Evolutionary conservation across 805 yeast species (phyloP).

Genomic region (Ogataea haglerorum): DNA sequence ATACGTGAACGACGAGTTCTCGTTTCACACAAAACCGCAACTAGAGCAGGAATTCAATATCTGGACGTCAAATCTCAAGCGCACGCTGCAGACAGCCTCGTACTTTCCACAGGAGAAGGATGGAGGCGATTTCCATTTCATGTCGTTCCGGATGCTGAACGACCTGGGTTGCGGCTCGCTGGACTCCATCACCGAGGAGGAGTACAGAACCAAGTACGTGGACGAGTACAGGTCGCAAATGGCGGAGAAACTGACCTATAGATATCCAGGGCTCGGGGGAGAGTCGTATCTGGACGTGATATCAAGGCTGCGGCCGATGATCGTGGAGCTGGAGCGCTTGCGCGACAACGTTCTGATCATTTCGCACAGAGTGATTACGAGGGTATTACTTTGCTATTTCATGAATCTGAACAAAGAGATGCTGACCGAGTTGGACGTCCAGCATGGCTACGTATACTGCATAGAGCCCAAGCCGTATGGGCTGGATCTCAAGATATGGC

Average conservation of each 20-base stretch:
- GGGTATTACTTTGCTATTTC: slow-evolving; percentile 36
- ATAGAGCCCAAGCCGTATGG: slow-evolving; percentile 40
- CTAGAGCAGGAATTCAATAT: slow-evolving; percentile 31
- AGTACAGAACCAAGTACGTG: slow-evolving; percentile 26
- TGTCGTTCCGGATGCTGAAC: slow-evolving; percentile 34
- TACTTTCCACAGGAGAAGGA: slow-evolving; percentile 29
- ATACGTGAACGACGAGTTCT: slow-evolving; percentile 30
- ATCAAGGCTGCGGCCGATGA: slow-evolving; percentile 34
- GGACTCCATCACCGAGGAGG: slow-evolving; percentile 32
- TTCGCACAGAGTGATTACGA: slow-evolving; percentile 34
- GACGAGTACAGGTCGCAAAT: slow-evolving; percentile 30
- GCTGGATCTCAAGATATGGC: slow-evolving; percentile 36
- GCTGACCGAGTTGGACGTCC: slow-evolving; percentile 38
- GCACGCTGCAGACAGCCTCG: slow-evolving; percentile 33
- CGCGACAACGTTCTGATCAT: slow-evolving; percentile 35
- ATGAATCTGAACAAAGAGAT: slow-evolving; percentile 36
- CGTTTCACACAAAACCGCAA: slow-evolving; percentile 18
- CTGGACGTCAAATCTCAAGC: slow-evolving; percentile 34
- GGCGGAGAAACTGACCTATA: slow-evolving; percentile 30
- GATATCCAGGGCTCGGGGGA: slow-evolving; percentile 38
- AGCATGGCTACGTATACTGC: slow-evolving; percentile 35
- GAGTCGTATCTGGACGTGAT: slow-evolving; percentile 38
- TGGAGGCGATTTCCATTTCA: slow-evolving; percentile 26
- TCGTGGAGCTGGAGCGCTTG: slow-evolving; percentile 34
- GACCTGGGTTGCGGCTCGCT: slow-evolving; percentile 35